Evolutionary conservation across 495 filamentous ascomycete species (phyloP).

Genomic region (Amphirosellinia nigrospora): DNA sequence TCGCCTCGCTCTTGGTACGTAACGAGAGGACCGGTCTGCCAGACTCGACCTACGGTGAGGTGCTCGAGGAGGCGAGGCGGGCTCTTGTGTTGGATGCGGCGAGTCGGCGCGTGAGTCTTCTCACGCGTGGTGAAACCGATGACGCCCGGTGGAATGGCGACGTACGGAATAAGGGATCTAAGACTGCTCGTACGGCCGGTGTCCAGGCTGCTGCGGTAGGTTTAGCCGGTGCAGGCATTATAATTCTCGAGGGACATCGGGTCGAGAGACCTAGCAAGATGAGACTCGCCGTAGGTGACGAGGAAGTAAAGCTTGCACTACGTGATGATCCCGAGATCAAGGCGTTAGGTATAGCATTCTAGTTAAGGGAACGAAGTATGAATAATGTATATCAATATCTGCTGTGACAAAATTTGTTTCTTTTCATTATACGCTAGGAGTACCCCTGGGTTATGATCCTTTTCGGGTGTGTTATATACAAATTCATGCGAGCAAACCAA

Average conservation of each 20-base stretch:
- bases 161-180: constrained; percentile 17
- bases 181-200: constrained; percentile 59
- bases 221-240: constrained; percentile 83
- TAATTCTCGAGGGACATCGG: constrained; percentile 77
- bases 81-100: constrained; percentile 69
- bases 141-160: constrained; percentile 14
- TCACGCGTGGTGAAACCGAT: constrained; percentile 22
- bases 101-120: constrained; percentile 43
- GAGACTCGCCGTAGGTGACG: constrained; percentile 81
- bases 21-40: constrained; percentile 82
- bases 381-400: neutral
- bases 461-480: constrained; percentile 10
- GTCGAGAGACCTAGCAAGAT: constrained; percentile 88
- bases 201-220: constrained; percentile 77
- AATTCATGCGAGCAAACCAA: neutral
- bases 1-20: constrained; percentile 78
- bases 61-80: constrained; percentile 85
- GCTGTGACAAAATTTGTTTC: neutral
- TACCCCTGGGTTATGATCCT: neutral
- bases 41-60: constrained; percentile 88
- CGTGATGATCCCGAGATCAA: constrained; percentile 87
- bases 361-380: constrained; percentile 24
- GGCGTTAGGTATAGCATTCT: constrained; percentile 63
- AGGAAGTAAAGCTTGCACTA: constrained; percentile 87
- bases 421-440: neutral